These are phyloP conservation scores for Pouteria glomerata DNA, from an alignment of 148 eudicot genomes.

Conservation along the genomic window DNA sequence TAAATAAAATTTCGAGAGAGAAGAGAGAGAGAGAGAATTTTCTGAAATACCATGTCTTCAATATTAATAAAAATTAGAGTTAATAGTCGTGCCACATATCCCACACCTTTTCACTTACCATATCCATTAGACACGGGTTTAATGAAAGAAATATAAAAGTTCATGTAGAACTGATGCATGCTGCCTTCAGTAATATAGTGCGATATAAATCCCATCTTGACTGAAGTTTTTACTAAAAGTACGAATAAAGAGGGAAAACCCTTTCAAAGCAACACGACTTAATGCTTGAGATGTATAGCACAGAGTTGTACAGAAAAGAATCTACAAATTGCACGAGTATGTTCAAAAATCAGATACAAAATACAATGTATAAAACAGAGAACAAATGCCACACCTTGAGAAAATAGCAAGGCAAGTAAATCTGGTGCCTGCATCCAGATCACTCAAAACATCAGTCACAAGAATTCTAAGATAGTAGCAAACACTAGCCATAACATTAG, in stretches of 20 bases:
- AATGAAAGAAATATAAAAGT: too few species aligned
- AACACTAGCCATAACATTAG: not conserved
- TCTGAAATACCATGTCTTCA: too few species aligned
- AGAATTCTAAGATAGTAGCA: slow-evolving; percentile 16
- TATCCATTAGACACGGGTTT: too few species aligned
- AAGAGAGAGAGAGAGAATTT: too few species aligned
- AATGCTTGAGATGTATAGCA: slow-evolving; percentile 1
- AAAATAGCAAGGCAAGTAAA: slow-evolving; percentile 64
- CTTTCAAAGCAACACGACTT: not conserved
- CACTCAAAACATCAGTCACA: slow-evolving; percentile 13
- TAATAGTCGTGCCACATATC: too few species aligned
- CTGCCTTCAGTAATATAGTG: too few species aligned
- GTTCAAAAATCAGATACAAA: not conserved
- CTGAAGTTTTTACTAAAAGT: not conserved
- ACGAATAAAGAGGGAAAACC: not conserved
- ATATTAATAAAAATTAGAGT: too few species aligned
- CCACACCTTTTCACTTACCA: too few species aligned
- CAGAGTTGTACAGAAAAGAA: not conserved
- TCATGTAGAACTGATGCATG: too few species aligned
- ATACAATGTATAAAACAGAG: slow-evolving; percentile 7
- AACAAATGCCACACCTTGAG: slow-evolving; percentile 39
- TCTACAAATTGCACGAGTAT: not conserved
- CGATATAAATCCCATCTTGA: too few species aligned
- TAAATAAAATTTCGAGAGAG: too few species aligned
- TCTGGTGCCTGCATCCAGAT: slow-evolving; percentile 83